Conservation (phyloP, 2,329 filamentous ascomycete species). For the Ophiostoma fasciatum region DNA sequence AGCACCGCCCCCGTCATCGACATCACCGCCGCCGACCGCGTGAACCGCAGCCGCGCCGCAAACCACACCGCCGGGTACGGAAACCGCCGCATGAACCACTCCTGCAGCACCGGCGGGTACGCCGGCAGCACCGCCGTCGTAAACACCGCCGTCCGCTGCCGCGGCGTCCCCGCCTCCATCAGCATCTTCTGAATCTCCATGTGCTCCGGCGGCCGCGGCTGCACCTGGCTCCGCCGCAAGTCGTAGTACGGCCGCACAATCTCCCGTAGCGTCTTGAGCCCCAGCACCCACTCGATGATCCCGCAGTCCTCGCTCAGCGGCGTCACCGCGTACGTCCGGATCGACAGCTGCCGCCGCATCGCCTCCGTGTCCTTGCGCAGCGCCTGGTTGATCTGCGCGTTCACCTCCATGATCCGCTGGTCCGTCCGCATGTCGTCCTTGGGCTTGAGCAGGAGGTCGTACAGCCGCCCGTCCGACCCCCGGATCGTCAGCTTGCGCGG, state of each 20-base stretch:
- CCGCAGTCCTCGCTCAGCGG: constrained; percentile 96
- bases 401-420: constrained; percentile 98
- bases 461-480: constrained; percentile 76
- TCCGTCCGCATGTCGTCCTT: constrained; percentile 97
- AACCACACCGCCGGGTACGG: constrained; percentile 91
- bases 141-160: constrained; percentile 55
- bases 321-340: constrained; percentile 93
- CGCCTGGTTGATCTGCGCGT: constrained; percentile 91
- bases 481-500: constrained; percentile 79
- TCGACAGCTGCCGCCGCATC: constrained; percentile 79
- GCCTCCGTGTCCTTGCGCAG: constrained; percentile 85
- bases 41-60: constrained; percentile 73
- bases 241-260: constrained; percentile 39
- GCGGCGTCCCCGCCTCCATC: constrained; percentile 45
- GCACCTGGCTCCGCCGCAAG: constrained; percentile 60
- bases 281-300: constrained; percentile 96
- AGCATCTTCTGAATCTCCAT: constrained; percentile 44
- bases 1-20: constrained; percentile 98
- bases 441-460: constrained; percentile 89
- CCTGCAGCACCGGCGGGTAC: constrained; percentile 73
- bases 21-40: constrained; percentile 92
- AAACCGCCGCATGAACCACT: constrained; percentile 94
- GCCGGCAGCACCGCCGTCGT: constrained; percentile 45
- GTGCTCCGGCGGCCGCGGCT: constrained; percentile 58
- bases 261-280: constrained; percentile 84